phyloP scores from a whole-genome alignment of 2,329 filamentous ascomycete species.

The Cladosporium sp. region DNA sequence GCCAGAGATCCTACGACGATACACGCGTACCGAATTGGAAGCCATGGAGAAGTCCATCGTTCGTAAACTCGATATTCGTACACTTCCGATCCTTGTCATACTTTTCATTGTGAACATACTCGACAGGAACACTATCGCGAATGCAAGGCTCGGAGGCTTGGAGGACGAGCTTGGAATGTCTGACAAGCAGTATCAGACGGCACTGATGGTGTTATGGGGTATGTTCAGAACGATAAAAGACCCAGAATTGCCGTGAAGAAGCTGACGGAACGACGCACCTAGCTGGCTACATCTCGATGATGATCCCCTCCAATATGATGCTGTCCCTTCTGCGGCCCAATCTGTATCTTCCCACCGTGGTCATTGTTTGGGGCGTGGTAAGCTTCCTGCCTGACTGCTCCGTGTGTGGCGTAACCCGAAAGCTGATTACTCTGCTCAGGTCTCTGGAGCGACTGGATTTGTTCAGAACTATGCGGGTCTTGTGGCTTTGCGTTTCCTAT shows the following conservation, averaged over 20 bases:
- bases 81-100: neutral
- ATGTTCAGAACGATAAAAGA: constrained; percentile 42
- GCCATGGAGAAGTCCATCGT: constrained; percentile 3
- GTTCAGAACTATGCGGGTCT: constrained; percentile 24
- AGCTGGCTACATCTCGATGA: constrained; percentile 35
- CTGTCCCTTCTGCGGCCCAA: constrained; percentile 41
- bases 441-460: constrained; percentile 22
- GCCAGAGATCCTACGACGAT: neutral
- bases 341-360: constrained; percentile 36
- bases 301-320: constrained; percentile 43
- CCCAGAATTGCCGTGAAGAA: no score
- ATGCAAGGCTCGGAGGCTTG: constrained; percentile 34
- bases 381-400: neutral
- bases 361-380: constrained; percentile 26
- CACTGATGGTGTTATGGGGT: constrained; percentile 5
- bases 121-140: constrained; percentile 17
- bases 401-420: no score
- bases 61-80: neutral
- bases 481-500: constrained; percentile 20
- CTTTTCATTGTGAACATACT: constrained; percentile 23
- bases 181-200: constrained; percentile 54
- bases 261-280: neutral
- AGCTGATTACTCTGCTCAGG: constrained; percentile 8
- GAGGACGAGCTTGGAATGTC: constrained; percentile 52
- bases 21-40: neutral